Evolutionary conservation across 345 rosid genomes (phyloP).

Genomic region (Anastatica hierochuntica): DNA sequence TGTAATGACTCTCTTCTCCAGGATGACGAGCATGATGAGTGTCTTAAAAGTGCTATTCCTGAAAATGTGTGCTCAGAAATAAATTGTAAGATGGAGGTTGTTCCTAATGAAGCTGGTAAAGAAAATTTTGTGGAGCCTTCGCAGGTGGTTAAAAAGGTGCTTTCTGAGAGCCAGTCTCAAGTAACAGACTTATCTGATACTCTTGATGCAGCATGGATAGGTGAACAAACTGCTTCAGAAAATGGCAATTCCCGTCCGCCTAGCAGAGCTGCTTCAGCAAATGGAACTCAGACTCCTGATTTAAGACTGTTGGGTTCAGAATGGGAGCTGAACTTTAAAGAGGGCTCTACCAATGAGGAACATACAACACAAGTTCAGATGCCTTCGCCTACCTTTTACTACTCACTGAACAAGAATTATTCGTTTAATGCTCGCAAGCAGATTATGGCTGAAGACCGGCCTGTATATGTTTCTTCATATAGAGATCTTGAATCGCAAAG

Average conservation of each 20-base stretch:
- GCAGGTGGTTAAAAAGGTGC: slow-evolving; percentile 31
- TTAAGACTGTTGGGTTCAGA: slow-evolving; percentile 16
- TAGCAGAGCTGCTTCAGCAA: slow-evolving; percentile 25
- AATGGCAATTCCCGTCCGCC: slow-evolving; percentile 38
- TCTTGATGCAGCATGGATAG: slow-evolving; percentile 74
- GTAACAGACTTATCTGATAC: slow-evolving; percentile 50
- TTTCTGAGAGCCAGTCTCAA: slow-evolving; percentile 46
- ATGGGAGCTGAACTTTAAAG: slow-evolving; percentile 18
- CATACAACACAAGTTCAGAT: slow-evolving; percentile 23
- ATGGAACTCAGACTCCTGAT: slow-evolving; percentile 26
- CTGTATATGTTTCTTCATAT: slow-evolving; percentile 47
- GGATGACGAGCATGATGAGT: slow-evolving; percentile 20
- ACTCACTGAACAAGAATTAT: slow-evolving; percentile 32
- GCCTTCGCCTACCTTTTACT: slow-evolving; percentile 40
- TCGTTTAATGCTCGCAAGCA: slow-evolving; percentile 42
- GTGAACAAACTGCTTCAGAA: slow-evolving; percentile 51
- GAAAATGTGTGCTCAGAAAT: slow-evolving; percentile 26
- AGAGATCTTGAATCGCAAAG: slow-evolving; percentile 61
- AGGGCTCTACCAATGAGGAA: slow-evolving; percentile 17
- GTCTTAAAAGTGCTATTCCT: slow-evolving; percentile 17
- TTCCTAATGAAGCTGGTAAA: slow-evolving; percentile 27
- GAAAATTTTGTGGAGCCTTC: slow-evolving; percentile 34
- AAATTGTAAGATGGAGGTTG: slow-evolving; percentile 29
- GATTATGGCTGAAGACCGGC: slow-evolving; percentile 45
- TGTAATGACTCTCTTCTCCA: slow-evolving; percentile 33